Base-by-base conservation (phyloP, 176 grass and related monocot species). In the Rhynchospora tenuis region DNA sequence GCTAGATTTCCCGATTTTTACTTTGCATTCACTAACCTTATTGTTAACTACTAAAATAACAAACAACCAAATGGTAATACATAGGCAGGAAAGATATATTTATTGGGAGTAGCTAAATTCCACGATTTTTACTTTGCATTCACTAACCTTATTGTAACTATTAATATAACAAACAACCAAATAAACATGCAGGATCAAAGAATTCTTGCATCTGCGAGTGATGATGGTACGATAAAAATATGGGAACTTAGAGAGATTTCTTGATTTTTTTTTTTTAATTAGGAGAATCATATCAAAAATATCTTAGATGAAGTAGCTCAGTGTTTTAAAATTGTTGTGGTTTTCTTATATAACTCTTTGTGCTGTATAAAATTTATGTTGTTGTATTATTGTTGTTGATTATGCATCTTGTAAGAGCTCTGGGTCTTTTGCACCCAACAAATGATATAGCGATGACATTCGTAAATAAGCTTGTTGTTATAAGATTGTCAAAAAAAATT, bases 141-240 rank as follows among this genome's bases (percentile, higher is more conserved):
- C 19, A 15, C 28, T 9, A 22, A 45, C 2, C 20, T 42, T 22
- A 33, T 85, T 65, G 33, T n/a, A n/a, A n/a, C n/a, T n/a, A n/a
- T n/a, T n/a, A n/a, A 69, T 29, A 76, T 46, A 45, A 81, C 81
- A 45, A 4, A 14, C 31, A 79, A 47, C 12, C 71, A 17, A 64
- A 56, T 83, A 43, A 68, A 70, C 57, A 88, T 78, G 11, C 81
- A 99, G 96, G 89, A 99, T 17, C 87, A 88, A 3, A 89, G 81
- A 64, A 57, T 93, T 67, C 59, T 99, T 86, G 93, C 93, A 73
- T 93, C 96, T 14, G 88, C 93, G 1, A 95, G 96, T 9, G 96
- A 99, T 13, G 96, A 99, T 83, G 93, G 96, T 64, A 84, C 66
- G 0, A 89, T 99, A 52, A 99, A 95, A 88, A 80, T 99, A 55